Conservation (phyloP, 2,329 filamentous ascomycete species). For the Metarhizium robertsii region DNA sequence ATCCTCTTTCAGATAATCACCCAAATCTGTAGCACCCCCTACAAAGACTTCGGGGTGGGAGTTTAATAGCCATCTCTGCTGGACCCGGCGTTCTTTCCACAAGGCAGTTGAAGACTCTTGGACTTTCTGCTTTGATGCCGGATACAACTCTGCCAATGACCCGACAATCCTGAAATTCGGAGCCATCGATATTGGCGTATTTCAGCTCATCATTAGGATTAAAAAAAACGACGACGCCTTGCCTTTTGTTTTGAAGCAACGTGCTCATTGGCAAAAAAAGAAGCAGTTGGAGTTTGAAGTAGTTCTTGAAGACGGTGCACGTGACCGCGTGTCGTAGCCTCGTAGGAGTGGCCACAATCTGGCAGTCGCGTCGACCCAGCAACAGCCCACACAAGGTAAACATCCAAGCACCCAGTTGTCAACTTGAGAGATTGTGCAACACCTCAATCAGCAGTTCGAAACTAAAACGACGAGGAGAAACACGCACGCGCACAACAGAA, state of each 20-base stretch:
- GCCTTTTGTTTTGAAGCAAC: neutral
- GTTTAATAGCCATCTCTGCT: constrained; percentile 41
- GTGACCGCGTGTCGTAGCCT: constrained; percentile 7
- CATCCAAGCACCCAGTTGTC: constrained; percentile 3
- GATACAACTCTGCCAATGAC: constrained; percentile 23
- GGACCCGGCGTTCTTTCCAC: constrained; percentile 23
- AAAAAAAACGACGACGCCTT: neutral
- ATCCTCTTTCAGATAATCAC: constrained; percentile 26
- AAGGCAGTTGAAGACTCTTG: constrained; percentile 16
- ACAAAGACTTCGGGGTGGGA: constrained; percentile 40
- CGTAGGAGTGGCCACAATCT: constrained; percentile 2
- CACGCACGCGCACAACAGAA: neutral
- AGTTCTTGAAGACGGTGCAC: constrained; percentile 5
- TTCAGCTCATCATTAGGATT: neutral
- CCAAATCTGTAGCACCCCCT: constrained; percentile 22
- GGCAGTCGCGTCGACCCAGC: constrained; percentile 3
- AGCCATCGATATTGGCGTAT: constrained; percentile 11
- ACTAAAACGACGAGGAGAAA: neutral
- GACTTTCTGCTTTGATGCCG: constrained; percentile 18
- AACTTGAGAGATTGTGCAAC: neutral
- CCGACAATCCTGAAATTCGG: constrained; percentile 23
- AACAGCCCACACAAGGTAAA: constrained; percentile 6
- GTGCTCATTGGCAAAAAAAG: constrained; percentile 5
- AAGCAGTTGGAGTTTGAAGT: neutral
- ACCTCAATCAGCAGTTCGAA: neutral